phyloP scores from a whole-genome alignment of 192 early-diverging fungal species.

The Dispira simplex region DNA sequence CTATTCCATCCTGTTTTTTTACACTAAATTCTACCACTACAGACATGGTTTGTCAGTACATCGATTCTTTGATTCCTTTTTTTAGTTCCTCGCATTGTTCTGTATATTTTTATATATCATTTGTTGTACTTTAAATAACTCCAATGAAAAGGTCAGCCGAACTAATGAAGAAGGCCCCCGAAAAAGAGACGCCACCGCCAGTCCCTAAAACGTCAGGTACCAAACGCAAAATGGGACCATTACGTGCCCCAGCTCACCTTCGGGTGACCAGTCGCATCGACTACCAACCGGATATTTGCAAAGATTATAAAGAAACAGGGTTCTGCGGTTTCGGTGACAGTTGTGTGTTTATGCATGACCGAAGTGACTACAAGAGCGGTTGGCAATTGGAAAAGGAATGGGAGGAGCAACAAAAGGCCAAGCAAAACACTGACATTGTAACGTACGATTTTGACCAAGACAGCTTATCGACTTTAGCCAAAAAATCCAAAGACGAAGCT shows the following conservation, averaged over 20 bases:
- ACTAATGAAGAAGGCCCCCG: too few relatives aligned
- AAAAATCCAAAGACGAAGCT: slow-evolving; percentile 52
- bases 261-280: slow-evolving; percentile 78
- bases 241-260: slow-evolving; percentile 28
- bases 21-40: too few relatives aligned
- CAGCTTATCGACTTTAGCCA: slow-evolving; percentile 30
- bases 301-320: slow-evolving; percentile 95
- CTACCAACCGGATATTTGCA: slow-evolving; percentile 97
- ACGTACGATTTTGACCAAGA: slow-evolving; percentile 20
- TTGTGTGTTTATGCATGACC: slow-evolving; percentile 96
- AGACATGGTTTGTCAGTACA: too few relatives aligned
- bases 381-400: slow-evolving; percentile 98
- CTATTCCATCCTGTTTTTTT: too few relatives aligned
- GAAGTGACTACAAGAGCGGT: slow-evolving; percentile 89
- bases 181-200: too few relatives aligned
- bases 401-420: slow-evolving; percentile 67
- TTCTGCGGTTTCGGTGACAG: slow-evolving; percentile 97
- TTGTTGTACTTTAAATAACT: too few relatives aligned
- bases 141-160: too few relatives aligned
- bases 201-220: not conserved
- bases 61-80: too few relatives aligned
- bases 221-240: slow-evolving; percentile 4
- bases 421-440: slow-evolving; percentile 32
- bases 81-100: too few relatives aligned
- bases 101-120: too few relatives aligned